phyloP scores from a whole-genome alignment of 1,284 basidiomycete species.

The Papiliotrema fonsecae region DNA sequence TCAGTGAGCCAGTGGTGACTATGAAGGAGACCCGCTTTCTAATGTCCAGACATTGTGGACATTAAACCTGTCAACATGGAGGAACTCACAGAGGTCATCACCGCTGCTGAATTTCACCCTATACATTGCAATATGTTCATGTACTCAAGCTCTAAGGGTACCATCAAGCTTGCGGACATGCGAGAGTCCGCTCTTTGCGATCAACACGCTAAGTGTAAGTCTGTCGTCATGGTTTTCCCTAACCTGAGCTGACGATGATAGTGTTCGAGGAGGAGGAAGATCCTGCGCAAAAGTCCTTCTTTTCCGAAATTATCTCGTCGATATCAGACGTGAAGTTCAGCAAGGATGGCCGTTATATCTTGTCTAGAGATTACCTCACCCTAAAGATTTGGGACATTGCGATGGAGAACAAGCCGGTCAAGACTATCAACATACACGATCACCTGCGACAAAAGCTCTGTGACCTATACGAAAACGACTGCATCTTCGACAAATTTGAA shows the following conservation, averaged over 20 bases:
- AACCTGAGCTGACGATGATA: slow-evolving; percentile 43
- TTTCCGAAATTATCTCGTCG: slow-evolving; percentile 99
- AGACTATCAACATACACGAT: slow-evolving; percentile 98
- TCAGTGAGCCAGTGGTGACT: slow-evolving; percentile 64
- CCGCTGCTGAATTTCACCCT: slow-evolving; percentile 97
- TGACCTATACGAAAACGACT: slow-evolving; percentile 99
- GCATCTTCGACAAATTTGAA: slow-evolving; percentile 99
- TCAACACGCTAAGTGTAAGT: slow-evolving; percentile 88
- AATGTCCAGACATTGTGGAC: slow-evolving; percentile 84
- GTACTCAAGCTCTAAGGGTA: slow-evolving; percentile 99
- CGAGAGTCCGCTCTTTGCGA: slow-evolving; percentile 96
- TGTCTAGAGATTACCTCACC: slow-evolving; percentile 94
- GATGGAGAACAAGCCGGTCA: slow-evolving; percentile 95
- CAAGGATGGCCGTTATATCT: slow-evolving; percentile 91
- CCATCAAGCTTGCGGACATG: slow-evolving; percentile 99
- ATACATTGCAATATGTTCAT: slow-evolving; percentile 97
- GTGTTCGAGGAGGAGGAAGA: slow-evolving; percentile 99
- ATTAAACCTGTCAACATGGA: slow-evolving; percentile 99
- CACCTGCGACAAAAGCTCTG: slow-evolving; percentile 96
- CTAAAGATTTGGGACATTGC: slow-evolving; percentile 99
- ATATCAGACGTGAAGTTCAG: slow-evolving; percentile 99
- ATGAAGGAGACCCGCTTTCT: not conserved
- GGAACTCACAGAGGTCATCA: slow-evolving; percentile 98
- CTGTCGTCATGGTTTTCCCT: slow-evolving; percentile 3
- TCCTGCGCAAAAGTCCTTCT: slow-evolving; percentile 94